Conservation (phyloP, 176 grass and related monocot genomes). For the Oryza officinalis region DNA sequence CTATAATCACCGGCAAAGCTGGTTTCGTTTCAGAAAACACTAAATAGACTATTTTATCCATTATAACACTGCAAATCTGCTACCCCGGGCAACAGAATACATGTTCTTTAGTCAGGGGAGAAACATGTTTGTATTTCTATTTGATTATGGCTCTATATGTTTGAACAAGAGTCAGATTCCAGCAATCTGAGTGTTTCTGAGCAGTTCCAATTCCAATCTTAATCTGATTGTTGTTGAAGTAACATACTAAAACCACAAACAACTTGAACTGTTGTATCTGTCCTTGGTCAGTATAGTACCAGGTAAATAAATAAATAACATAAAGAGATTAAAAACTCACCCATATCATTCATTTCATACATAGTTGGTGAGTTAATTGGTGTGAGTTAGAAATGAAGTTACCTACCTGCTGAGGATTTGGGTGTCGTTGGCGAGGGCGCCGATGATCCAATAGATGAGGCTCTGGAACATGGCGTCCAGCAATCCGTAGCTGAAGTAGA, state of each 20-base stretch:
- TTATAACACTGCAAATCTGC: not conserved
- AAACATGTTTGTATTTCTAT: not conserved
- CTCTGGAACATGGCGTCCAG: constrained; percentile 97
- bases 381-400: no score
- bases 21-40: no score
- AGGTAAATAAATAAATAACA: no score
- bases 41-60: no score
- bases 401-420: constrained; percentile 84
- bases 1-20: no score
- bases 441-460: constrained; percentile 97
- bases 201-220: no score
- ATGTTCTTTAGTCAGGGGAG: not conserved
- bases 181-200: no score
- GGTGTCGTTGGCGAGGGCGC: constrained; percentile 60
- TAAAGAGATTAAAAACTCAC: no score
- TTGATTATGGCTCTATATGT: not conserved
- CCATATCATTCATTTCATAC: no score
- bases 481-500: constrained; percentile 93
- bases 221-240: not conserved
- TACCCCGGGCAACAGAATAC: not conserved
- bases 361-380: no score
- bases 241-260: not conserved
- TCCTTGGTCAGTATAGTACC: no score
- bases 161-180: not conserved
- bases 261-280: not conserved